phyloP scores from a whole-genome alignment of 2,329 filamentous ascomycete species.

The Ceratocystis alfenasii region DNA sequence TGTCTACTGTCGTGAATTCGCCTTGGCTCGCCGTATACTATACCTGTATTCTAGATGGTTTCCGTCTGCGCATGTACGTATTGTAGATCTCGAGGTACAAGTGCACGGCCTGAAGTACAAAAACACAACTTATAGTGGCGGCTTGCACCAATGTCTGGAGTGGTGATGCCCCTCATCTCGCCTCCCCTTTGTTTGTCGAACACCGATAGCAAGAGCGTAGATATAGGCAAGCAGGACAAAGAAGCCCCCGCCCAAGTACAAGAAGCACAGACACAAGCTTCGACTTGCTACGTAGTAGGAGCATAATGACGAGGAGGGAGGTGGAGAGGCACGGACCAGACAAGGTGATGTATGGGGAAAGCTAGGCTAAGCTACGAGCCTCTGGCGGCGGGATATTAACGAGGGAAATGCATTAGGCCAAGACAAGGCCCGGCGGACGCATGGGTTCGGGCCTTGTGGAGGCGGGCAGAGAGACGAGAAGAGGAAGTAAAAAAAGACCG shows the following conservation, averaged over 20 bases:
- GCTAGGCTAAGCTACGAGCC: neutral
- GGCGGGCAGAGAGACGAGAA: neutral
- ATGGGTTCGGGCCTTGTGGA: neutral
- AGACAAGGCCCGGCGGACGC: neutral
- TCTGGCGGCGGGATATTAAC: neutral
- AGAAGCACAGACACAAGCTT: conserved; percentile 9
- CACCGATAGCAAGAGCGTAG: too few species aligned
- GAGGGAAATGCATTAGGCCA: neutral
- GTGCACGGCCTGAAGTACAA: too few species aligned
- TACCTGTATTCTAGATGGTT: too few species aligned
- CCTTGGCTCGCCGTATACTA: too few species aligned
- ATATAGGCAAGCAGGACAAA: neutral
- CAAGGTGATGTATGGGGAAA: conserved; percentile 1
- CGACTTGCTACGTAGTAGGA: too few species aligned
- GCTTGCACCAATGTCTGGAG: too few species aligned
- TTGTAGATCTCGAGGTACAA: too few species aligned
- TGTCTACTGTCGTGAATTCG: too few species aligned
- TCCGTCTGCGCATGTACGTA: too few species aligned
- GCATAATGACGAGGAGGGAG: neutral
- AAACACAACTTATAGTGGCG: too few species aligned
- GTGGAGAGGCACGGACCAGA: neutral
- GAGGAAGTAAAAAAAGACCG: neutral
- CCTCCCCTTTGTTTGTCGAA: too few species aligned
- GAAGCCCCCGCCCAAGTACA: neutral
- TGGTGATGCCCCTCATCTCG: too few species aligned